phyloP scores from a whole-genome alignment of 345 rosid genomes.

The Angophora floribunda region DNA sequence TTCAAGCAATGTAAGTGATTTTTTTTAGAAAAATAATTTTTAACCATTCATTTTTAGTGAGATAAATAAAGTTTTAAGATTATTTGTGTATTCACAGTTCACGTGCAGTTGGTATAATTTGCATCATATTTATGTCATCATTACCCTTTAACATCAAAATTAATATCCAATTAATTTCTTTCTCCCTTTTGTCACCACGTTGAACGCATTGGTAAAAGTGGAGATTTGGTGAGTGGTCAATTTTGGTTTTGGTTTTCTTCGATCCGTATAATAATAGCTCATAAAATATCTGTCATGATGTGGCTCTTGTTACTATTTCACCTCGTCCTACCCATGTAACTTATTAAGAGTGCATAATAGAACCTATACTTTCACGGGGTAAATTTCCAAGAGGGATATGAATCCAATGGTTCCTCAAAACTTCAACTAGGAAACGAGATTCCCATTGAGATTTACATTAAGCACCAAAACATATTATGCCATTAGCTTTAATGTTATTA shows the following conservation, averaged over 20 bases:
- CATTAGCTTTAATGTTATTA: neutral
- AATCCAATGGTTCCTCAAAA: neutral
- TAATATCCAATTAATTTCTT: neutral
- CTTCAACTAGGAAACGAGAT: neutral
- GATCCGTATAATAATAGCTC: neutral
- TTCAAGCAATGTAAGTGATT: neutral
- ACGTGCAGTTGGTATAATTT: neutral
- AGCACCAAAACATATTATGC: accelerated
- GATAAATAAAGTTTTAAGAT: neutral
- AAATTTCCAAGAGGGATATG: neutral
- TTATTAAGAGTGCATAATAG: neutral
- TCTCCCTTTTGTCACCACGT: neutral
- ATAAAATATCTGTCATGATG: neutral
- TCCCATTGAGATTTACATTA: accelerated
- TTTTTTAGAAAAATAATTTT: no score
- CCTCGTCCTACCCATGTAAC: neutral
- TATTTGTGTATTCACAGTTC: neutral
- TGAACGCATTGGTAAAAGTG: neutral
- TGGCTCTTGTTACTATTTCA: neutral
- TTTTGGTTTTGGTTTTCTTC: neutral
- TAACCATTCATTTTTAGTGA: no score
- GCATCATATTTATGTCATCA: neutral
- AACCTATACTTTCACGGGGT: neutral
- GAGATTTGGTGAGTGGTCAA: neutral
- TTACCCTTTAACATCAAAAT: neutral